Conservation (phyloP, 306 rosid genomes). For the Vigna angularis region DNA sequence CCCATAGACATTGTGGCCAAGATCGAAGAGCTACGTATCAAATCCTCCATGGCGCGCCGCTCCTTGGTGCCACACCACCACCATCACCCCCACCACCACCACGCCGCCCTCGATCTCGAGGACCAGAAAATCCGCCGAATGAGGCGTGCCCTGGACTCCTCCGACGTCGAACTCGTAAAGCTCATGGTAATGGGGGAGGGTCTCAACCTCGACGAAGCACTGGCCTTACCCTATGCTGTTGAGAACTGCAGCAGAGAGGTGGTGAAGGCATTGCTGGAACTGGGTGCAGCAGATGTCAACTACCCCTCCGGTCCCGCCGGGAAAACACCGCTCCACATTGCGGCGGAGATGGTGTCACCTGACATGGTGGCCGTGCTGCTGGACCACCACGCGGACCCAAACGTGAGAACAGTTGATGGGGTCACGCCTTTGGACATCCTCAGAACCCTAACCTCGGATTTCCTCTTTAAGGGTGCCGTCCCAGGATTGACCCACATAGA, state of each 20-base stretch:
- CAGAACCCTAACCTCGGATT: slow-evolving; percentile 98
- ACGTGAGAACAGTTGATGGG: slow-evolving; percentile 79
- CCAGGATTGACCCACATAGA: slow-evolving; percentile 94
- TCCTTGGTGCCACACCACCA: slow-evolving; percentile 63
- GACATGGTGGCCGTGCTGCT: slow-evolving; percentile 98
- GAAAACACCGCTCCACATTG: slow-evolving; percentile 85
- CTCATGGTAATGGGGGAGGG: slow-evolving; percentile 99
- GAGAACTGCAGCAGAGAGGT: slow-evolving; percentile 96
- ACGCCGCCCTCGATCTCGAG: slow-evolving; percentile 77
- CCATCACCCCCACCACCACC: slow-evolving; percentile 63
- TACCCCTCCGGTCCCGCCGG: slow-evolving; percentile 81
- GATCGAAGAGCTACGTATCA: slow-evolving; percentile 94
- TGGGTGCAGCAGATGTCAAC: slow-evolving; percentile 94
- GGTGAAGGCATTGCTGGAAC: slow-evolving; percentile 85
- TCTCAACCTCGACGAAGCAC: slow-evolving; percentile 86
- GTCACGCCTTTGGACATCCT: slow-evolving; percentile 86
- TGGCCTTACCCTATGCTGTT: slow-evolving; percentile 89
- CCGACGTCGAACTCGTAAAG: slow-evolving; percentile 93
- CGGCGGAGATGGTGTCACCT: slow-evolving; percentile 92
- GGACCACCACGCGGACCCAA: slow-evolving; percentile 98
- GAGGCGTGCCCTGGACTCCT: slow-evolving; percentile 90
- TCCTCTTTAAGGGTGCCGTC: slow-evolving; percentile 96
- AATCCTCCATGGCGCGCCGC: slow-evolving; percentile 79
- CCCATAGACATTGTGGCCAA: slow-evolving; percentile 86
- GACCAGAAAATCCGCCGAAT: slow-evolving; percentile 94